These are phyloP conservation scores for Goniomonas avonlea DNA, from an alignment of 78 protist genomes.

Conservation along the genomic window DNA sequence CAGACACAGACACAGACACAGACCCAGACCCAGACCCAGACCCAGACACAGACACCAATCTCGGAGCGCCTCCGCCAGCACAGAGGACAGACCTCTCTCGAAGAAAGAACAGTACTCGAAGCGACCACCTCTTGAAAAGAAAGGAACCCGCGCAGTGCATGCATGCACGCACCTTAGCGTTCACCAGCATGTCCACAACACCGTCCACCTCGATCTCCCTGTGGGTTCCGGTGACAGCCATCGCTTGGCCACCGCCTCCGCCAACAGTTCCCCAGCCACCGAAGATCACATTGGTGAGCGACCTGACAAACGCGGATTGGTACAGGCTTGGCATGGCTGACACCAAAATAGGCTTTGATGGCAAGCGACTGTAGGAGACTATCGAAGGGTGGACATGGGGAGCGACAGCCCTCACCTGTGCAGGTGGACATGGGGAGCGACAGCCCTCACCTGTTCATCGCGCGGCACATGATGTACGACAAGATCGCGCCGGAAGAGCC, in stretches of 20 bases:
- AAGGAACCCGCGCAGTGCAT: too few relatives aligned
- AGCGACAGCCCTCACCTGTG: not conserved
- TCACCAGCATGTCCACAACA: conserved; percentile 19
- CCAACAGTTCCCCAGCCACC: conserved; percentile 80
- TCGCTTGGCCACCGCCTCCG: conserved; percentile 13
- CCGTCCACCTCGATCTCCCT: conserved; percentile 25
- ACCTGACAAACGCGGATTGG: conserved; percentile 86
- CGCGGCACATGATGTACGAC: conserved; percentile 86
- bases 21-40: not conserved
- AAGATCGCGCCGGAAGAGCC: conserved; percentile 95
- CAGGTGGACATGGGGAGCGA: not conserved
- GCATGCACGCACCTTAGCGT: too few relatives aligned
- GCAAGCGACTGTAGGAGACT: too few relatives aligned
- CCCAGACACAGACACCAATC: conserved; percentile 1
- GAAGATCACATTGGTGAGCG: conserved; percentile 69
- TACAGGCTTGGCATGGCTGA: not conserved
- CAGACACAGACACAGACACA: not conserved
- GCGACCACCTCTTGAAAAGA: too few relatives aligned
- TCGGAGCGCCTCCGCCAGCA: too few relatives aligned
- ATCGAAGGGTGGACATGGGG: not conserved
- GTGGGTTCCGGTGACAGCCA: not conserved
- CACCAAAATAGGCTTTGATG: not conserved
- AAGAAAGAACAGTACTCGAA: too few relatives aligned
- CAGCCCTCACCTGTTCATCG: not conserved
- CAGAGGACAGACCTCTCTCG: too few relatives aligned